Evolutionary conservation across 257 asterid genomes (phyloP).

Genomic region (Hygrophila difformis): DNA sequence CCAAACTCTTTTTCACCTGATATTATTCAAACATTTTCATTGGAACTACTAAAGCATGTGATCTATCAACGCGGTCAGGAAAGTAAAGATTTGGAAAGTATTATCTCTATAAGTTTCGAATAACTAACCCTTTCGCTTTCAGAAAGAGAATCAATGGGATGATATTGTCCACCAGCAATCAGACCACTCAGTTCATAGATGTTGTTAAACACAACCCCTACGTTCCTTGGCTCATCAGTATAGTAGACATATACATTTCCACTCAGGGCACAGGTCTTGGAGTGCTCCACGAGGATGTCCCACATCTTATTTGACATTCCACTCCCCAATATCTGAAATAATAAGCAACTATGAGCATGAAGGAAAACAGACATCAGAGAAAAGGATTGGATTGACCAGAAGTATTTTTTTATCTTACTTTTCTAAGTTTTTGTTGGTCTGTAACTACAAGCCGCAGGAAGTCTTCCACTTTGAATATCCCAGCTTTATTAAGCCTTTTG

Average conservation of each 20-base stretch:
- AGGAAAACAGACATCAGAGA: constrained; percentile 11
- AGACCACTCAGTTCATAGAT: constrained; percentile 76
- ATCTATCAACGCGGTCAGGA: too few relatives aligned
- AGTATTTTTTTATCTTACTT: constrained; percentile 38
- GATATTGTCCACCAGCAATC: constrained; percentile 65
- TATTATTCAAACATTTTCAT: too few relatives aligned
- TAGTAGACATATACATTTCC: constrained; percentile 82
- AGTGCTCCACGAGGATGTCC: constrained; percentile 86
- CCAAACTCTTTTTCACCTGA: too few relatives aligned
- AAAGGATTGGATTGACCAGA: background rate
- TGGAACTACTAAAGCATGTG: too few relatives aligned
- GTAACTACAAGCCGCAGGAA: constrained; percentile 62
- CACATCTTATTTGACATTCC: constrained; percentile 99
- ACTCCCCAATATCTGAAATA: constrained; percentile 75
- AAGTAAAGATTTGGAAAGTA: too few relatives aligned
- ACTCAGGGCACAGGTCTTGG: constrained; percentile 88
- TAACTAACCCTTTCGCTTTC: constrained; percentile 72
- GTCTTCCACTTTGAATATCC: constrained; percentile 75
- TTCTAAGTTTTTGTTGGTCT: constrained; percentile 78
- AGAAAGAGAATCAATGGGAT: constrained; percentile 69
- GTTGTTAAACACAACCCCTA: constrained; percentile 76
- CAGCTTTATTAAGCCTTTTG: constrained; percentile 77
- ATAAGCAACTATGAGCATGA: constrained; percentile 10
- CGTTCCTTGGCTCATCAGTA: constrained; percentile 71
- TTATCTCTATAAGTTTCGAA: too few relatives aligned